phyloP scores from a whole-genome alignment of 148 eudicot genomes.

The Fagopyrum tataricum region DNA sequence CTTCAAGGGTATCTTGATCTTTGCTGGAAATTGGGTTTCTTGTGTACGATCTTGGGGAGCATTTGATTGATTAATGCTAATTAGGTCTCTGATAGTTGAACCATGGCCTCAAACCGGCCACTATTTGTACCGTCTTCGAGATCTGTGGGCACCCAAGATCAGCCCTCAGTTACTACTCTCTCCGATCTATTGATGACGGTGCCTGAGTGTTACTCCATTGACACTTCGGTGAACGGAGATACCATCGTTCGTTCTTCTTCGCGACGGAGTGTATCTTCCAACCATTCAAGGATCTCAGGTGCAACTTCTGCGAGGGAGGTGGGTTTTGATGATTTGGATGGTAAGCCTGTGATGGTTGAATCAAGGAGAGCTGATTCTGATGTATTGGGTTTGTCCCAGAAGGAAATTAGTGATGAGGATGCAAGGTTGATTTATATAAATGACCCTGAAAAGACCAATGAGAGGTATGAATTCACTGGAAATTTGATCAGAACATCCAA shows the following conservation, averaged over 20 bases:
- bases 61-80: slow-evolving; percentile 10
- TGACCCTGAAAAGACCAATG: slow-evolving; percentile 76
- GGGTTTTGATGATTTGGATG: slow-evolving; percentile 39
- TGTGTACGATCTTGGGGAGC: background rate
- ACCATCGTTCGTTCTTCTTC: slow-evolving; percentile 30
- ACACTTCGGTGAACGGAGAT: slow-evolving; percentile 19
- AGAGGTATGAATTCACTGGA: slow-evolving; percentile 69
- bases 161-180: slow-evolving; percentile 23
- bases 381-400: slow-evolving; percentile 62
- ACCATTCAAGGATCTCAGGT: slow-evolving; percentile 34
- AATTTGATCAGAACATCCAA: slow-evolving; percentile 88
- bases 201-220: slow-evolving; percentile 22
- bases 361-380: slow-evolving; percentile 66
- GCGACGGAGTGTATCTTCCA: slow-evolving; percentile 39
- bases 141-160: slow-evolving; percentile 30
- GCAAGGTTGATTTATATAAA: slow-evolving; percentile 75
- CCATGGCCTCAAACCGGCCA: slow-evolving; percentile 47
- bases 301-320: slow-evolving; percentile 54
- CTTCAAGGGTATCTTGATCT: background rate
- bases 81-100: slow-evolving; percentile 33
- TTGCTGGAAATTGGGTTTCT: background rate
- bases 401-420: slow-evolving; percentile 79
- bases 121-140: slow-evolving; percentile 47
- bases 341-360: slow-evolving; percentile 50
- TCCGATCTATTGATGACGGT: slow-evolving; percentile 29